These are phyloP conservation scores for Lactarius deliciosus DNA, from an alignment of 768 basidiomycete species.

Conservation along the genomic window DNA sequence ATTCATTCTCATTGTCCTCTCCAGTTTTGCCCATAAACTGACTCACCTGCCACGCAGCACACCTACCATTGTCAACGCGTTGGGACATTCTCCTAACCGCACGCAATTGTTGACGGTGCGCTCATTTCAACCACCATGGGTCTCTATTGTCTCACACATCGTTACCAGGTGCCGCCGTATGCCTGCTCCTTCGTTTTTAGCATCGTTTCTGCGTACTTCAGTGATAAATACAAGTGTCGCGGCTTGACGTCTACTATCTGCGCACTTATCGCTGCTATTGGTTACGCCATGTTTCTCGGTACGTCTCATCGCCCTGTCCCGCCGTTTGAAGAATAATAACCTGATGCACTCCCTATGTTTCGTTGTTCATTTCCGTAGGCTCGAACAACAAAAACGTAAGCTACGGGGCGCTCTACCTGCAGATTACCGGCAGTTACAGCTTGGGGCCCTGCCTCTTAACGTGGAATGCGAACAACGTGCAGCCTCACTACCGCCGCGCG, in stretches of 20 bases:
- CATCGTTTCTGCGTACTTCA: background rate
- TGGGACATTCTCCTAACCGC: conserved; percentile 34
- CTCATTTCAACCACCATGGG: conserved; percentile 11
- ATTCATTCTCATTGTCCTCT: conserved; percentile 1
- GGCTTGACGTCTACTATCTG: background rate
- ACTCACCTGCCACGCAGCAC: conserved; percentile 26
- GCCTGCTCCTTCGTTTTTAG: background rate
- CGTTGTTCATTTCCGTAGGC: background rate
- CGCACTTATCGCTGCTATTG: conserved; percentile 3
- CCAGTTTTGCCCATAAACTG: background rate
- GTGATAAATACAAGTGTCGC: background rate
- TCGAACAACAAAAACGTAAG: background rate
- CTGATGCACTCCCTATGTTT: background rate
- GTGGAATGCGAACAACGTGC: background rate
- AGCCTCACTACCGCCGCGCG: conserved; percentile 3
- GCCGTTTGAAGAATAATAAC: background rate
- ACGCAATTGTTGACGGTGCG: conserved; percentile 35
- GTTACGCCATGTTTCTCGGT: conserved; percentile 26
- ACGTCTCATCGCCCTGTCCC: background rate
- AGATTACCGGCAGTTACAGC: background rate
- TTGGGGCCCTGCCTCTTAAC: background rate
- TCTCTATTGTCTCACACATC: background rate
- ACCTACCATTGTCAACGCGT: conserved; percentile 32
- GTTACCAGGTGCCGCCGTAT: background rate
- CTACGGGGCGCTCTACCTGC: background rate